Evolutionary conservation across 805 yeast species (phyloP).

Genomic region (Yamadazyma sp.): DNA sequence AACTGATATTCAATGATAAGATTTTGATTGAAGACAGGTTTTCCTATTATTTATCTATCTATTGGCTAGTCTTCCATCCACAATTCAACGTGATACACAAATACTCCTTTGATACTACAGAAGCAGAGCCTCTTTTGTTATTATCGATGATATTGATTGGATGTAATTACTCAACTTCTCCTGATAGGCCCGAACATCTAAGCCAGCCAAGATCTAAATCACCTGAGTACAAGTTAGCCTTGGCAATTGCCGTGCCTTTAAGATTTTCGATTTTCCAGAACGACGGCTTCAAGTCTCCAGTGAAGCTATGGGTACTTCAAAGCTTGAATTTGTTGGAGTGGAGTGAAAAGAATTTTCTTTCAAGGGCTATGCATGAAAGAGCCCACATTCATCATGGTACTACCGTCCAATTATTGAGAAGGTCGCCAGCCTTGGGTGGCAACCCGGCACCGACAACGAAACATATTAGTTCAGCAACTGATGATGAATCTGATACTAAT

Average conservation of each 20-base stretch:
- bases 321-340: conserved; percentile 71
- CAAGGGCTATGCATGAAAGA: conserved; percentile 72
- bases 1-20: conserved; percentile 26
- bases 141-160: conserved; percentile 60
- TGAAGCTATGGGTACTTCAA: conserved; percentile 74
- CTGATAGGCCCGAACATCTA: conserved; percentile 12
- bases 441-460: conserved; percentile 41
- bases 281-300: conserved; percentile 74
- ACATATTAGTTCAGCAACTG: conserved; percentile 20
- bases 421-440: conserved; percentile 77
- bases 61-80: conserved; percentile 62
- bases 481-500: conserved; percentile 28
- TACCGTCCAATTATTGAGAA: conserved; percentile 70
- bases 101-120: conserved; percentile 54
- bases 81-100: conserved; percentile 59
- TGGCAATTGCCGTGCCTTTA: conserved; percentile 54
- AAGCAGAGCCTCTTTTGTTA: conserved; percentile 49
- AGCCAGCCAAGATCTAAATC: conserved; percentile 20
- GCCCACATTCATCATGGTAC: conserved; percentile 88
- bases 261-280: conserved; percentile 70
- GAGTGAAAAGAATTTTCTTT: conserved; percentile 72
- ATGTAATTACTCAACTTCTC: conserved; percentile 37
- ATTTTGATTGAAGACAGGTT: conserved; percentile 28
- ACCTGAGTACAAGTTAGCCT: conserved; percentile 43
- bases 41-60: conserved; percentile 38